Conservation (phyloP, 331 rosid genomes). For the Erythrophleum ivorense region DNA sequence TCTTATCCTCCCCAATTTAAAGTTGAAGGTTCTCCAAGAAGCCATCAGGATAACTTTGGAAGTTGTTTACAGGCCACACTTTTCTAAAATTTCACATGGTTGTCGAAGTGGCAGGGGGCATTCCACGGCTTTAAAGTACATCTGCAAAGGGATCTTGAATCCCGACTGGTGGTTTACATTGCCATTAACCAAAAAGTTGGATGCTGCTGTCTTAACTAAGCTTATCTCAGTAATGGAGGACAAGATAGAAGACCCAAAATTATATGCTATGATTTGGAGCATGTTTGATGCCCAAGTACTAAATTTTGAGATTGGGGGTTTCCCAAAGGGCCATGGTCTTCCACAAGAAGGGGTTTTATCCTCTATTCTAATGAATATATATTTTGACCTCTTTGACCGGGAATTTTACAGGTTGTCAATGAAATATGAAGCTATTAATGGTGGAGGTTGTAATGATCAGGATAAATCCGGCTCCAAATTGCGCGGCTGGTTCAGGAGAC, state of each 20-base stretch:
- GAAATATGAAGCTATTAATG: constrained; percentile 77
- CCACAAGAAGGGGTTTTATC: constrained; percentile 95
- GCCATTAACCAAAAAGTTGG: constrained; percentile 62
- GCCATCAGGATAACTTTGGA: constrained; percentile 82
- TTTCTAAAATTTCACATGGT: constrained; percentile 88
- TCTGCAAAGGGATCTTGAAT: constrained; percentile 60
- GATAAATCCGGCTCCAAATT: constrained; percentile 59
- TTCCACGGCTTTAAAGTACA: constrained; percentile 64
- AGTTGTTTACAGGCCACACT: constrained; percentile 77
- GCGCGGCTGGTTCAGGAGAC: constrained; percentile 85
- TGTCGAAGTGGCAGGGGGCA: constrained; percentile 84
- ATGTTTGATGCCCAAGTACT: constrained; percentile 77
- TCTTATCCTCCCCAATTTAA: constrained; percentile 78
- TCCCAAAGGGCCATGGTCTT: constrained; percentile 87
- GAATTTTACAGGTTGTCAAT: constrained; percentile 82
- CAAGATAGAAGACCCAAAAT: constrained; percentile 70
- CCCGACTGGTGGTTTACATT: constrained; percentile 92
- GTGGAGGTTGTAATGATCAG: constrained; percentile 33
- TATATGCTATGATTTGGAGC: constrained; percentile 53
- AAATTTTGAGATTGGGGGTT: constrained; percentile 90
- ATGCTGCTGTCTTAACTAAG: constrained; percentile 58
- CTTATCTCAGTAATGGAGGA: constrained; percentile 70
- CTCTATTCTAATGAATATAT: constrained; percentile 84
- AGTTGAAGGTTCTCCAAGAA: constrained; percentile 78
- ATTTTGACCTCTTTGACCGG: constrained; percentile 78